A percentile compares a stretch with the other conserved stretches of the same genome.
Evolutionary conservation across 2,329 filamentous ascomycete genomes (phyloP).

Genomic region (Xylaria sp.): DNA sequence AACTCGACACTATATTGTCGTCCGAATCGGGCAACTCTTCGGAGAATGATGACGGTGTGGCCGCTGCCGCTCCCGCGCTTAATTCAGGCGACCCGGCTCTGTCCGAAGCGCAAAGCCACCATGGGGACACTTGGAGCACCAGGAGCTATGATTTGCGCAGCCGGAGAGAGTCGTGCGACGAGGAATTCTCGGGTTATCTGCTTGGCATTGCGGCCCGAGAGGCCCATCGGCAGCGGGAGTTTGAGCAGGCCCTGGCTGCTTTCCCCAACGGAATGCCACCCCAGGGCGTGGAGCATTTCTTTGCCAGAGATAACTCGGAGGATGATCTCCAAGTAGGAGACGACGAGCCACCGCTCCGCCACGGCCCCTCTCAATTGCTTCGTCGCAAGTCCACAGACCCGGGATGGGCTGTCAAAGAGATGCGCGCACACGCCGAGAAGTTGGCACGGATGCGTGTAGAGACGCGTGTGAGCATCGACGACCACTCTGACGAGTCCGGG

Average conservation of each 20-base stretch:
- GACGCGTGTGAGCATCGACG: constrained; percentile 48
- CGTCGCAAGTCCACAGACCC: constrained; percentile 71
- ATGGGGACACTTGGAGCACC: constrained; percentile 46
- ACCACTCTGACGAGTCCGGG: constrained; percentile 45
- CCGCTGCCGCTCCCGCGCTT: constrained; percentile 34
- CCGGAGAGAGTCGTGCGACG: constrained; percentile 77
- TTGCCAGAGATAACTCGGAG: constrained; percentile 71
- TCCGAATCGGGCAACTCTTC: constrained; percentile 58
- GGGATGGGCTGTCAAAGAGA: constrained; percentile 81
- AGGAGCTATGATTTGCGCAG: constrained; percentile 53
- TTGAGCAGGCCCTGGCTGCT: constrained; percentile 78
- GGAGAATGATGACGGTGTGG: constrained; percentile 39
- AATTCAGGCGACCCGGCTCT: constrained; percentile 42
- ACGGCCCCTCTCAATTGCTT: constrained; percentile 51
- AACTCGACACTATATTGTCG: constrained; percentile 55
- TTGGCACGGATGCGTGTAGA: constrained; percentile 62
- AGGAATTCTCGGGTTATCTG: constrained; percentile 78
- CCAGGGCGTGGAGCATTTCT: constrained; percentile 77
- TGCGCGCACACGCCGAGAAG: constrained; percentile 80
- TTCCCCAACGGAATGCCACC: constrained; percentile 77
- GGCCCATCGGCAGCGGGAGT: constrained; percentile 77
- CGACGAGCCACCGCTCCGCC: constrained; percentile 54
- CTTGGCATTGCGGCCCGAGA: constrained; percentile 82
- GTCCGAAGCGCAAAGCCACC: constrained; percentile 46
- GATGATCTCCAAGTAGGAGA: constrained; percentile 58